These are phyloP conservation scores for Kwoniella sp. DNA, from an alignment of 768 basidiomycete species.

Conservation along the genomic window DNA sequence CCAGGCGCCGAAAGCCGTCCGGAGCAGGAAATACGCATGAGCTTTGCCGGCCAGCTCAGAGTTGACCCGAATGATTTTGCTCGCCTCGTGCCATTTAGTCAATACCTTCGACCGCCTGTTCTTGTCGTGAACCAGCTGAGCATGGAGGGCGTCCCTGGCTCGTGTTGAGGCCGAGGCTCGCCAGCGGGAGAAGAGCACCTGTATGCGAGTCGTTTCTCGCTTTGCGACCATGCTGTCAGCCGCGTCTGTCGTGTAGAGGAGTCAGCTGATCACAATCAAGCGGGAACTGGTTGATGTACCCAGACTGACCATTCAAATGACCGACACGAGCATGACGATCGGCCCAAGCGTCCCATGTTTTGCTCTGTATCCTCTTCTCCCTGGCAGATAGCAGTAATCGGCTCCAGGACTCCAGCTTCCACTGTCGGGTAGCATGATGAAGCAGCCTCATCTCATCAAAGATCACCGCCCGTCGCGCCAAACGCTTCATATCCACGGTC, in stretches of 20 bases:
- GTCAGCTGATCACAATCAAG: too few relatives aligned
- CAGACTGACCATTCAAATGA: slow-evolving; percentile 6
- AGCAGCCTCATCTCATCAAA: slow-evolving; percentile 3
- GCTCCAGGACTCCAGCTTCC: slow-evolving; percentile 9
- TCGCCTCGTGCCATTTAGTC: slow-evolving; percentile 15
- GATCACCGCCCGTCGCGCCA: slow-evolving; percentile 3
- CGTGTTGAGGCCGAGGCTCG: slow-evolving; percentile 2
- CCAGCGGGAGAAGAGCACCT: slow-evolving; percentile 19
- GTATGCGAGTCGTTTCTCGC: not conserved
- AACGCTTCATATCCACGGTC: not conserved
- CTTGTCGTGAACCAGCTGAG: slow-evolving; percentile 13
- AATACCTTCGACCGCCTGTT: not conserved
- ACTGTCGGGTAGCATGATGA: not conserved
- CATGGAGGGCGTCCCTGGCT: slow-evolving; percentile 4
- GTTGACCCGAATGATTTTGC: slow-evolving; percentile 10
- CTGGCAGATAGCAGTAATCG: slow-evolving; percentile 1
- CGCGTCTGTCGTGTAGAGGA: not conserved
- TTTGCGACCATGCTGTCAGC: slow-evolving; percentile 5
- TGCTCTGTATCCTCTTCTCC: slow-evolving; percentile 5
- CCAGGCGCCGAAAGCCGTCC: slow-evolving; percentile 25
- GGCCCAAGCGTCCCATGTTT: slow-evolving; percentile 10
- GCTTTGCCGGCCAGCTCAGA: slow-evolving; percentile 26
- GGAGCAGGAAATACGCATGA: slow-evolving; percentile 30
- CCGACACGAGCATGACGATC: not conserved
- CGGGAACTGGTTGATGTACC: too few relatives aligned